Base-by-base conservation (phyloP, 108 stramenopile genomes). In the Cyclotella atomus region DNA sequence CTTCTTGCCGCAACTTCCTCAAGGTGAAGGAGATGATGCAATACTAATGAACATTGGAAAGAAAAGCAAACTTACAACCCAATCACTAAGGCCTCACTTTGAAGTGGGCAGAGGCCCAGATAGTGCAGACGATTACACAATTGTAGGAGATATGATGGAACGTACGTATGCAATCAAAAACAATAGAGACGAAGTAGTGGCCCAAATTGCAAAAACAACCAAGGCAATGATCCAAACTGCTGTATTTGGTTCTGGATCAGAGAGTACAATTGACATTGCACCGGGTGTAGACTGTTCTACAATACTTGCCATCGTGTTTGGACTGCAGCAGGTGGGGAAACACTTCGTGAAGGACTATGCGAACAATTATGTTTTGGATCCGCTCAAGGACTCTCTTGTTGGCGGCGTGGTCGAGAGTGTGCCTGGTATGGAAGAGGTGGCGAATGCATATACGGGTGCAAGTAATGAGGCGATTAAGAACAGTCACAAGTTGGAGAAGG, bases 261-360 rank as follows among this genome's bases (percentile, higher is more conserved):
- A 82, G 54, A 82, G 81, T 21, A 82, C 81, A 0, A 78, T 82
- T 57, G 81, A 82, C 21, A 82, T 82, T 68, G 81, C 81, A 32
- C 72, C 81, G 0, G 81, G 81, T 6, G 81, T 78, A 23, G 81
- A 82, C 63, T 73, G 76, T 38, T 78, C 77, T 7, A 57, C 69
- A 10, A 82, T 82, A 21, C 36, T 82, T 25, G 81, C 81, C 0
- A 82, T 82, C 45, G 71, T 77, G 0, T 82, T 65, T 35, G 81
- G 81, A 19, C 45, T 82, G 12, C 77, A 72, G 1, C 74, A 75
- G 36, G 81, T 82, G 29, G 81, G 81, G 10, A 33, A 33, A 2
- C 81, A 82, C 46, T 82, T 74, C 44, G 34, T 82, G 3, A 76
- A 73, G 21, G 81, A 82, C 24, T 25, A 71, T 1, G 41, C 52